Conservation (phyloP, 2,329 filamentous ascomycete species). For the Boeremia exigua region DNA sequence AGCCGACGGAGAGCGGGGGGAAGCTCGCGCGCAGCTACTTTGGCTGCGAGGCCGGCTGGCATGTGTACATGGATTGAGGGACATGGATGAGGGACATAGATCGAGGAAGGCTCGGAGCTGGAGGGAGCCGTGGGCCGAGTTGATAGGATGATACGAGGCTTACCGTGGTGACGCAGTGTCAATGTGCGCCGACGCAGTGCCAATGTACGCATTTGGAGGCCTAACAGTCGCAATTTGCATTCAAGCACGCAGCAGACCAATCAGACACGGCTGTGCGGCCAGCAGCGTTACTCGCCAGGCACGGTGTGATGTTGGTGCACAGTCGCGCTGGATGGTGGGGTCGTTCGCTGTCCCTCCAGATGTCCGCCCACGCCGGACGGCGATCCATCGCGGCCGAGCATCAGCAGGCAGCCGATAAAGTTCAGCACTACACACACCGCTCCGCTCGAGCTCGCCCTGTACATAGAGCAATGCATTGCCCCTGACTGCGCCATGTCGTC, state of each 20-base stretch:
- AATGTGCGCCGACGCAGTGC: no score
- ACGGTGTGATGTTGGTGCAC: slow-evolving; percentile 7
- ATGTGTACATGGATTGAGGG: slow-evolving; percentile 65
- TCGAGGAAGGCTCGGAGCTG: neutral
- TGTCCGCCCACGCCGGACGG: slow-evolving; percentile 25
- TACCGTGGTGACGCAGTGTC: slow-evolving; percentile 10
- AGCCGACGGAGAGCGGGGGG: slow-evolving; percentile 68
- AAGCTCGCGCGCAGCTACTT: slow-evolving; percentile 65
- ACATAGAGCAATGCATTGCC: slow-evolving; percentile 50
- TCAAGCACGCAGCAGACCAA: neutral
- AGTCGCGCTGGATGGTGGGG: slow-evolving; percentile 24
- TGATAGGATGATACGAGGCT: neutral
- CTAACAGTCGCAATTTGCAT: neutral
- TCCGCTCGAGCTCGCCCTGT: slow-evolving; percentile 34
- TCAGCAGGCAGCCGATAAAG: slow-evolving; percentile 28
- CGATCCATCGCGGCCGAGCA: slow-evolving; percentile 22
- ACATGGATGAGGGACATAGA: neutral
- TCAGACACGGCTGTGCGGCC: neutral
- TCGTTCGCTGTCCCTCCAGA: slow-evolving; percentile 30
- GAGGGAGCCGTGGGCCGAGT: slow-evolving; percentile 3
- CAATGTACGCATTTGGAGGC: neutral
- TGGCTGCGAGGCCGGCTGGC: slow-evolving; percentile 62
- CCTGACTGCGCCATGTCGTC: slow-evolving; percentile 46
- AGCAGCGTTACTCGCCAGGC: slow-evolving; percentile 9
- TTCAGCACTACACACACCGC: slow-evolving; percentile 26